A percentile compares a stretch with the other conserved stretches of the same genome.
Evolutionary conservation across 495 filamentous ascomycete genomes (phyloP).

Genomic region (Xylaria bambusicola): DNA sequence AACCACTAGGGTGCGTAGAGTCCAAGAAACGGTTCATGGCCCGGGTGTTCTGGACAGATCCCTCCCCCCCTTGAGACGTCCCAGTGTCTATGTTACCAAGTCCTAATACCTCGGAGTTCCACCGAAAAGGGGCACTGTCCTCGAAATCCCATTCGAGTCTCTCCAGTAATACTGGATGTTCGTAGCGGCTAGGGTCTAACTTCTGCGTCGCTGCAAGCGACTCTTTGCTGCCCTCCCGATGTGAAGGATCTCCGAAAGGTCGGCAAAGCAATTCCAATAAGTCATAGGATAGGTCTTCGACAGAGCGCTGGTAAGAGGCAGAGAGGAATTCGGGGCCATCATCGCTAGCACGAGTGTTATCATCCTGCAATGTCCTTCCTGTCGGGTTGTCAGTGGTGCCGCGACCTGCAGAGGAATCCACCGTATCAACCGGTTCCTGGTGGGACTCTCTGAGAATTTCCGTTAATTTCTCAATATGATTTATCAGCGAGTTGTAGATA

Average conservation of each 20-base stretch:
- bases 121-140: not conserved
- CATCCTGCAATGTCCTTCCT: too few species aligned
- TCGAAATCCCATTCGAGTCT: constrained; percentile 4
- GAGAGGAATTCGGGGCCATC: too few species aligned
- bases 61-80: too few species aligned
- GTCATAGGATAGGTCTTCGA: not conserved
- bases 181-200: not conserved
- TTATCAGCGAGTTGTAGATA: not conserved
- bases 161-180: not conserved
- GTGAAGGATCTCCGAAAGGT: not conserved
- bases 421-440: not conserved
- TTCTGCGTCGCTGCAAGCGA: not conserved
- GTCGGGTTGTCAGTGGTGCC: too few species aligned
- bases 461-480: not conserved
- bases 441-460: not conserved
- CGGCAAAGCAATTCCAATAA: not conserved
- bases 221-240: not conserved
- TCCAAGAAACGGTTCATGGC: too few species aligned
- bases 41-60: too few species aligned
- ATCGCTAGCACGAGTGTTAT: too few species aligned
- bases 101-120: not conserved
- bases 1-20: too few species aligned
- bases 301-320: not conserved
- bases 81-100: too few species aligned
- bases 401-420: too few species aligned